Evolutionary conservation across 2,329 filamentous ascomycete genomes (phyloP), one percentile per base, ranked within the genome.

Genomic region (Pseudopyrenochaeta lycopersici): DNA sequence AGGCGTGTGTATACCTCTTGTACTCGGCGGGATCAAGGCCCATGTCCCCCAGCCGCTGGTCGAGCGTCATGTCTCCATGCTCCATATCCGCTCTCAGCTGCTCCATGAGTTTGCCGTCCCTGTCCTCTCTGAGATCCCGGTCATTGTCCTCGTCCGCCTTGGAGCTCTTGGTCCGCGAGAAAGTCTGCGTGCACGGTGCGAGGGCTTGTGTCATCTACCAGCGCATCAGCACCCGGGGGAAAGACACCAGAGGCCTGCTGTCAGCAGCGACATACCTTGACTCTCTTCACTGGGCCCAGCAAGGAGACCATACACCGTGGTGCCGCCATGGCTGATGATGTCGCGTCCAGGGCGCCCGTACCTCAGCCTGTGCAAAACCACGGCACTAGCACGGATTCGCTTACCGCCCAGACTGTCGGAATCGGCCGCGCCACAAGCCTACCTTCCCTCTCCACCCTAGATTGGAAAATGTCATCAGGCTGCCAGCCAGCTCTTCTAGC

Each of bases 261-360:
- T 45, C 21, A n/a, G 12, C n/a, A 2, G 1, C 33, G 20, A 3
- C 41, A 15, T 43, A 81, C 80, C 69, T 74, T 77, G 33, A 76
- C 60, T 58, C 79, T 71, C 70, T 80, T 81, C 21, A 71, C 70
- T 15, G 77, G 69, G 59, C 75, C 73, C 56, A 78, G 60, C 6
- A 81, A 71, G 44, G 79, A 78, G 66, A 78, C 72, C 58, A 75
- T 65, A 72, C 76, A 79, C 60, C 75, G 66, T 49, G 78, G 77
- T 55, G 73, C 67, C 51, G 80, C 76, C 80, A 82, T 82, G 52
- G 54, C 60, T 66, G 62, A 62, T 64, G 61, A 56, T 54, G 48
- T 56, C 50, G 52, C 59, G 46, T 48, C 46, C 51, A 38, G 32
- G 36, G 4, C 36, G 18, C 14, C 35, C 21, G 36, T 17, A 7